phyloP scores from a whole-genome alignment of 345 rosid species.

The Syzygium aromaticum region DNA sequence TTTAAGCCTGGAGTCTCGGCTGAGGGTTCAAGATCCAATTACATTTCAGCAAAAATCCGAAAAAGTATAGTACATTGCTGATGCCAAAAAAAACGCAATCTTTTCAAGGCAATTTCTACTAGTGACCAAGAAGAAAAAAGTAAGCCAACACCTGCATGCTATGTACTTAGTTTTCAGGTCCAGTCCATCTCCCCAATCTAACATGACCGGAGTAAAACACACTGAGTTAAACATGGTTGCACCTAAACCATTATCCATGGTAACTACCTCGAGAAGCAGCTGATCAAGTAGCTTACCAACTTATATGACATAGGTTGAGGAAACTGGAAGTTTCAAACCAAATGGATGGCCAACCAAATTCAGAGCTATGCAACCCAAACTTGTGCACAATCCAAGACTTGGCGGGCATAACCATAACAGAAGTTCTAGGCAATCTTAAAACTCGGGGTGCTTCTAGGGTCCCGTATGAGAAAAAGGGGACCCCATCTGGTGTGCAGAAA shows the following conservation, averaged over 20 bases:
- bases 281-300: not conserved
- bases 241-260: not conserved
- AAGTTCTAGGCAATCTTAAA: not conserved
- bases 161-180: not conserved
- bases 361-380: not conserved
- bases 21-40: not conserved
- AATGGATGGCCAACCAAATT: not conserved
- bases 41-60: not conserved
- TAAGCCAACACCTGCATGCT: not conserved
- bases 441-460: fast-evolving
- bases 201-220: not conserved
- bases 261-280: not conserved
- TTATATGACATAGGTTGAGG: not conserved
- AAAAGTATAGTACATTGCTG: not conserved
- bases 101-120: not conserved
- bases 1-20: not conserved
- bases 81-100: not conserved
- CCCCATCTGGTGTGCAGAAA: not conserved
- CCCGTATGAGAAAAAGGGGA: not conserved
- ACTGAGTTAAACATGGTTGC: not conserved
- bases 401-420: not conserved
- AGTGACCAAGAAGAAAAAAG: not conserved
- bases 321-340: not conserved
- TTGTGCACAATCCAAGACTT: not conserved
- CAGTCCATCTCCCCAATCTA: not conserved